A percentile compares a stretch with the other conserved stretches of the same genome.
Evolutionary conservation across 768 basidiomycete genomes (phyloP).

Genomic region (Clitopilus passeckerianus): DNA sequence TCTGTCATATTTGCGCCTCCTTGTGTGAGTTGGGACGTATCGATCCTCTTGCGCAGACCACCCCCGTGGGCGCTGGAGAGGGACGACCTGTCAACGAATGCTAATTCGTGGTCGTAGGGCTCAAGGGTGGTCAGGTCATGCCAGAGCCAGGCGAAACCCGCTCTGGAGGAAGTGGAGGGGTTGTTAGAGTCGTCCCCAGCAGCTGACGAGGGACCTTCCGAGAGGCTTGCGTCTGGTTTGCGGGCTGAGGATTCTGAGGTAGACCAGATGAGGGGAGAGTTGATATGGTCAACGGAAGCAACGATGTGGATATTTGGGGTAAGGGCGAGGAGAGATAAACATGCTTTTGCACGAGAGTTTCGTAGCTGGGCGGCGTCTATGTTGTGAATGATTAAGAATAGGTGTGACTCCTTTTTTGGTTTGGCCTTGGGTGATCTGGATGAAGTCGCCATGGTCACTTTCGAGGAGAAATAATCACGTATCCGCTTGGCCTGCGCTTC

Average conservation of each 20-base stretch:
- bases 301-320: slow-evolving; percentile 75
- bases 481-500: slow-evolving; percentile 66
- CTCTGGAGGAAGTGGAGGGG: slow-evolving; percentile 27
- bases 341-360: slow-evolving; percentile 52
- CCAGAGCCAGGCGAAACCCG: slow-evolving; percentile 71
- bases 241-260: slow-evolving; percentile 57
- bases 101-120: slow-evolving; percentile 77
- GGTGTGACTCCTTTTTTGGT: slow-evolving; percentile 22
- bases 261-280: slow-evolving; percentile 80
- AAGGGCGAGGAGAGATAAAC: slow-evolving; percentile 68
- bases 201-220: neutral
- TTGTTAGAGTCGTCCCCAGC: neutral
- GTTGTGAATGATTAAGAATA: slow-evolving; percentile 81
- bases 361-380: slow-evolving; percentile 78
- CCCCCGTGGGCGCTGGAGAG: slow-evolving; percentile 48
- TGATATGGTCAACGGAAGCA: slow-evolving; percentile 85
- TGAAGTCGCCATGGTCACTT: slow-evolving; percentile 3
- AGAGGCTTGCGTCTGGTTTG: slow-evolving; percentile 28
- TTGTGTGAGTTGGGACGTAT: slow-evolving; percentile 20
- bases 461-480: slow-evolving; percentile 53
- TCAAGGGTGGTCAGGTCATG: slow-evolving; percentile 87
- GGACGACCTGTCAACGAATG: slow-evolving; percentile 59
- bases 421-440: neutral
- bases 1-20: slow-evolving; percentile 57
- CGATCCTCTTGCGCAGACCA: slow-evolving; percentile 27